phyloP scores from a whole-genome alignment of 257 asterid species.

The Coffea eugenioides region DNA sequence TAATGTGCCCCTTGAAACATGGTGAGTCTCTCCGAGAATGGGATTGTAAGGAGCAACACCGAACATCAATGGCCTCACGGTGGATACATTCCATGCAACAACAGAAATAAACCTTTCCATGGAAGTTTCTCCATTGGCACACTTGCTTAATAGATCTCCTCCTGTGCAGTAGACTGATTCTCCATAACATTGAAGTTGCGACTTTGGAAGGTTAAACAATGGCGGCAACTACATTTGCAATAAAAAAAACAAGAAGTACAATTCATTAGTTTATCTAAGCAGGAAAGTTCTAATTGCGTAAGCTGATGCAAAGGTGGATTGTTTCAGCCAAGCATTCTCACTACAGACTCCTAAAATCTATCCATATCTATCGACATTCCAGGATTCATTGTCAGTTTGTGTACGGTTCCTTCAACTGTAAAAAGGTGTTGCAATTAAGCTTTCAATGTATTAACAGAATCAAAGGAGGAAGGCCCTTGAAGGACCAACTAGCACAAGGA shows the following conservation, averaged over 20 bases:
- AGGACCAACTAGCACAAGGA: background rate
- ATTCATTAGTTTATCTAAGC: background rate
- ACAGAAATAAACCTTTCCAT: constrained; percentile 49
- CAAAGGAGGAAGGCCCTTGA: background rate
- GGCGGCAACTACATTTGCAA: constrained; percentile 70
- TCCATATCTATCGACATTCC: background rate
- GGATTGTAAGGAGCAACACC: constrained; percentile 92
- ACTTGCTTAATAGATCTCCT: constrained; percentile 50
- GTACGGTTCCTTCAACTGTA: background rate
- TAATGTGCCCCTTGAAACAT: constrained; percentile 58
- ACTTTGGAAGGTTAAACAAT: constrained; percentile 83
- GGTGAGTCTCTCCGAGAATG: constrained; percentile 92
- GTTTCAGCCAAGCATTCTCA: background rate
- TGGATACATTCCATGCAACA: constrained; percentile 85
- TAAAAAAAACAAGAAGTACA: background rate
- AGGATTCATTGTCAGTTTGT: background rate
- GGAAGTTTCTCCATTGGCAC: constrained; percentile 45
- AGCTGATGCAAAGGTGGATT: background rate
- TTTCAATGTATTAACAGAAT: background rate
- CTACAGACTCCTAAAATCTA: background rate
- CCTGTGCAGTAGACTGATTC: constrained; percentile 60
- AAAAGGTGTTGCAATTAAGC: background rate
- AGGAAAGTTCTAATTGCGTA: background rate
- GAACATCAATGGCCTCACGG: constrained; percentile 60
- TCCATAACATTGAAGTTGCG: constrained; percentile 82